Evolutionary conservation across 805 yeast genomes (phyloP), one percentile per base, ranked within the genome.

Genomic region (Kluyveromyces starmeri): DNA sequence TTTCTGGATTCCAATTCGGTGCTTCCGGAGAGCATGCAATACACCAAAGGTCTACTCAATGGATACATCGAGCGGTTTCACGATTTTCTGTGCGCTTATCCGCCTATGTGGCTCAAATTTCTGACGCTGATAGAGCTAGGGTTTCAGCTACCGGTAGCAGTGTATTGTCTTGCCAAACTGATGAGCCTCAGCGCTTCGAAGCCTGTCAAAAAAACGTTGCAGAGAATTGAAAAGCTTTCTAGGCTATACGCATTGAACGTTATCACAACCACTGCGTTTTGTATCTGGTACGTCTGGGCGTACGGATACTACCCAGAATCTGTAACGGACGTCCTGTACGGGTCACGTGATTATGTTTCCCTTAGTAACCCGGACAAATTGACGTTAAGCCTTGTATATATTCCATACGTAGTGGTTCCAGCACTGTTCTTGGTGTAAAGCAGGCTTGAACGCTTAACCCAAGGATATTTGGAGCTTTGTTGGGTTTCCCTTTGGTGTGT

Each of bases 201-300:
- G 18, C 32, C 25, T 5, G 32, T 35, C 12, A 34, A 34, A 12
- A 21, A 20, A 19, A 44, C 35, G 32, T 27, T 28, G 10, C 14
- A 35, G 11, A 45, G 39, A 30, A 35, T 34, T 10, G 23, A 35
- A 15, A 16, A 13, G 5, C 66, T 64, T 51, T 55, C 78, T 44
- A 59, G 73, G 10, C 48, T 78, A 5, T 89, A 92, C 55, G 95
- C 89, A 3, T 70, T 82, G 46, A 85, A 84, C 50, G 97, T 96
- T 0, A 62, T 79, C 4, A 62, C 81, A 34, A 85, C 96, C 4
- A 85, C 96, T 0, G 55, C 77, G 23, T 71, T 77, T 16, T 89
- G 96, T 53, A 58, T 82, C 43, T 51, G 67, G n/a, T 68, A 72
- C 45, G 67, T 78, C 11, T 46, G 41, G 35, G 34, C 35, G 10